phyloP scores from a whole-genome alignment of 345 rosid genomes.

The Syzygium oleosum region DNA sequence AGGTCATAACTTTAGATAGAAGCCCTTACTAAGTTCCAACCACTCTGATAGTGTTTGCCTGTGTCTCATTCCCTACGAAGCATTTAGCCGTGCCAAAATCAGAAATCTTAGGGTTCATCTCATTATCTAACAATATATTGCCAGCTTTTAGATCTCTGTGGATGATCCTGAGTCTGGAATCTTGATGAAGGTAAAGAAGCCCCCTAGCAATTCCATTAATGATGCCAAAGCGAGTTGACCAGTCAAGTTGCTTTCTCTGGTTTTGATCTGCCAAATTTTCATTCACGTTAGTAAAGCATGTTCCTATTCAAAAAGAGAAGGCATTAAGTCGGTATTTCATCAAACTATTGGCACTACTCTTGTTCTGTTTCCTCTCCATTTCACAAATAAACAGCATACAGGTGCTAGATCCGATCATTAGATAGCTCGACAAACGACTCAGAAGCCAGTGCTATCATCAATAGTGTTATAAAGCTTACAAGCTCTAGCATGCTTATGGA shows the following conservation, averaged over 20 bases:
- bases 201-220: conserved; percentile 17
- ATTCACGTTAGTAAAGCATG: neutral
- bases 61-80: conserved; percentile 13
- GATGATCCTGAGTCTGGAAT: conserved; percentile 15
- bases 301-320: no score
- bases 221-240: conserved; percentile 7
- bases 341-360: no score
- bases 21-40: conserved; percentile 20
- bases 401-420: no score
- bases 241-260: conserved; percentile 11
- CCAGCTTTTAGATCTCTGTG: conserved; percentile 24
- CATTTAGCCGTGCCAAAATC: conserved; percentile 18
- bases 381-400: no score
- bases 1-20: neutral
- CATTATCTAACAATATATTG: conserved; percentile 14
- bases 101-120: conserved; percentile 15
- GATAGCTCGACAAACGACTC: no score
- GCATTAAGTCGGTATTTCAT: no score
- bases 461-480: no score
- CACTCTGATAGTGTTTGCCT: conserved; percentile 7
- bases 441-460: no score
- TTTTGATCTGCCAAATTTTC: conserved; percentile 8
- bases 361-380: no score
- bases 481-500: neutral
- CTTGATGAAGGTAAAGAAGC: conserved; percentile 19